These are phyloP conservation scores for Echinochloa phyllopogon DNA, from an alignment of 176 grass and related monocot species.

Conservation along the genomic window DNA sequence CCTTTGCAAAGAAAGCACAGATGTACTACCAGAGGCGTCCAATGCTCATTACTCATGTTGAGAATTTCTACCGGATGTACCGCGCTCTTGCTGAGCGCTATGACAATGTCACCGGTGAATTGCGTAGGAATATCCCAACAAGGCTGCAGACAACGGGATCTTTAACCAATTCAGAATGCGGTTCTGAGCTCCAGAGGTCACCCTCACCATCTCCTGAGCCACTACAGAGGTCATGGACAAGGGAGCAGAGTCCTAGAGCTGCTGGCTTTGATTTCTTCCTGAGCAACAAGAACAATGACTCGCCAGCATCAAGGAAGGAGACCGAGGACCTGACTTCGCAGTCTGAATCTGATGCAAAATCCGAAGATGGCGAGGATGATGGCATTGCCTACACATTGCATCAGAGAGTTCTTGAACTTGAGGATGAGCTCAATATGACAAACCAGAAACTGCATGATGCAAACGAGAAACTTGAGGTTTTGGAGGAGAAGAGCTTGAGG, in stretches of 20 bases:
- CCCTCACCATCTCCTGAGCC: conserved; percentile 58
- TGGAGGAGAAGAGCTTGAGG: conserved; percentile 45
- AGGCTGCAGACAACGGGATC: conserved; percentile 57
- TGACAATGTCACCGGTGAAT: conserved; percentile 71
- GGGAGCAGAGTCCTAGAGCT: conserved; percentile 61
- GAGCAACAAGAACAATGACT: conserved; percentile 51
- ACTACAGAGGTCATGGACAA: conserved; percentile 60
- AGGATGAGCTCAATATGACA: conserved; percentile 49
- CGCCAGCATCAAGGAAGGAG: conserved; percentile 48
- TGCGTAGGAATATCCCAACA: conserved; percentile 70
- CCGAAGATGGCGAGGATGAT: conserved; percentile 61
- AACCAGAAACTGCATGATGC: conserved; percentile 41
- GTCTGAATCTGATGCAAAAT: conserved; percentile 63
- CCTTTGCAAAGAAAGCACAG: conserved; percentile 76
- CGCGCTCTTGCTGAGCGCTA: conserved; percentile 73
- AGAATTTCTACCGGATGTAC: conserved; percentile 81
- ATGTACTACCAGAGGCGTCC: conserved; percentile 84
- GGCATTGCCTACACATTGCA: conserved; percentile 64
- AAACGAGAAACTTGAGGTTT: conserved; percentile 46
- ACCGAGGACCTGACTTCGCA: conserved; percentile 48
- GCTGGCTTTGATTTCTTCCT: conserved; percentile 60
- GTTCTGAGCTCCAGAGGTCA: conserved; percentile 59
- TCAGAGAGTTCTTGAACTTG: conserved; percentile 60
- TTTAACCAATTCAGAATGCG: conserved; percentile 47
- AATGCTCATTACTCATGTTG: conserved; percentile 58